Base-by-base conservation (phyloP, 1,284 basidiomycete species). In the Stygiomarasmius scandens region DNA sequence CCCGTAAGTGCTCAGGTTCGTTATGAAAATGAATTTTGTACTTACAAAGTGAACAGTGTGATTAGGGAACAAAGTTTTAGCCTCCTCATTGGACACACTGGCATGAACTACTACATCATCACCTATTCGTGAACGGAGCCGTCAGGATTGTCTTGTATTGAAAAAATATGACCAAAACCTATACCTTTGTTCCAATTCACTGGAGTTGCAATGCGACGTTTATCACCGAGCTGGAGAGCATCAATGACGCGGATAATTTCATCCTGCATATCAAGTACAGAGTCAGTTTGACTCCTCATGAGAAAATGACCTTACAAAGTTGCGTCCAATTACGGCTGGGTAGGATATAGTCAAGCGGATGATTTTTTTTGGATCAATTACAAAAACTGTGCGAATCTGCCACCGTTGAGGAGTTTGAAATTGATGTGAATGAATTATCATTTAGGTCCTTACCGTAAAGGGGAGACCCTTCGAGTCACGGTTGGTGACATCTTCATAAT, bases 21-120 rank as follows among this genome's bases (percentile, higher is more conserved):
- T 14, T 20, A 29, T 12, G 47, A 36, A 47, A 24, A 19, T 41
- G 54, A 58, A 75, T 60, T 67, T 89, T 25, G 19, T 2, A 47
- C 48, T 29, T 46, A 50, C 49, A 8, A 49, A 27, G 29, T 54
- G 58, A 22, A 81, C 77, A 3, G 77, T 87, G 71, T 82, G 80
- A 29, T 89, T 74, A 48, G 92, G 90, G 89, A 96, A 96, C 61
- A 94, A 76, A 34, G 82, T 87, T 76, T 94, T 90, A 29, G 95
- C 96, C 75, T 98, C 90, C 45, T 96, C 93, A 67, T 90, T 90
- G 55, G 75, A 78, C 51, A 98, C 94, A 8, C 82, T 75, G n/a
- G 93, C 92, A 75, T 98, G 95, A 44, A 99, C 89, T 68, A 99
- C 98, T 58, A 98, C 96, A 69, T 95, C 89, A 16, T 96, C 89